Base-by-base conservation (phyloP, 2,329 filamentous ascomycete species). In the Pestalotiopsis sp. region DNA sequence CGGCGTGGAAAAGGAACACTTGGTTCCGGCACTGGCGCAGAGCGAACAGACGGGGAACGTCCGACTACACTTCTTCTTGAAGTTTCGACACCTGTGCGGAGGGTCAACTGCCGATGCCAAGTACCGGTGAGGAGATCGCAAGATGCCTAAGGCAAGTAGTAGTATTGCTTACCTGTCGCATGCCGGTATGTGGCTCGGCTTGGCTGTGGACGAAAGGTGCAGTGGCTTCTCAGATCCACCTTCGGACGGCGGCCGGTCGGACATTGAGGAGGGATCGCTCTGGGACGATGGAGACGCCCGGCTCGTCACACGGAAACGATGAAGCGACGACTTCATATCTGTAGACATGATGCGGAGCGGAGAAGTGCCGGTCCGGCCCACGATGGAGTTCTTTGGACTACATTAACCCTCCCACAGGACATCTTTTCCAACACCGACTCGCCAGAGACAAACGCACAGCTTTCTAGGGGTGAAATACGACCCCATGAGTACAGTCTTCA, bases 21-120 rank as follows among this genome's bases (percentile, higher is more conserved):
- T 76, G 58, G 81, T 76, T 20, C 80, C 81, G 11, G 81, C 79
- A 38, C 75, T 77, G 61, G 77, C 76, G 70, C 82, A 84, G 1
- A 82, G 76, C 4, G 78, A 76, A 72, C 82, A 84, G 14, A 76
- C 75, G 27, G 79, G 82, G 70, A 80, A 79, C 1, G 80, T 82
- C 49, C 81, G 77, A 60, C 80, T 82, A 72, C 82, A 84, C 68
- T 81, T 82, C 76, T 84, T 84, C 75, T 84, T 84, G 73, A 83
- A 82, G 70, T 75, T 78, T 60, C 82, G 81, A 72, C 82, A 84
- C 49, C 82, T 78, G 49, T n/a, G 27, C 17, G 17, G 13, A 27
- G 17, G 39, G 31, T 45, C 17, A 60, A 31, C 14, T 57, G 23
- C 49, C 36, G 63, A 38, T 23, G 61, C 25, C 36, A 49, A 66